Percentiles rank a stretch among this genome's conserved stretches.
Evolutionary conservation across 306 rosid genomes (phyloP).

Genomic region (Luffa aegyptiaca): DNA sequence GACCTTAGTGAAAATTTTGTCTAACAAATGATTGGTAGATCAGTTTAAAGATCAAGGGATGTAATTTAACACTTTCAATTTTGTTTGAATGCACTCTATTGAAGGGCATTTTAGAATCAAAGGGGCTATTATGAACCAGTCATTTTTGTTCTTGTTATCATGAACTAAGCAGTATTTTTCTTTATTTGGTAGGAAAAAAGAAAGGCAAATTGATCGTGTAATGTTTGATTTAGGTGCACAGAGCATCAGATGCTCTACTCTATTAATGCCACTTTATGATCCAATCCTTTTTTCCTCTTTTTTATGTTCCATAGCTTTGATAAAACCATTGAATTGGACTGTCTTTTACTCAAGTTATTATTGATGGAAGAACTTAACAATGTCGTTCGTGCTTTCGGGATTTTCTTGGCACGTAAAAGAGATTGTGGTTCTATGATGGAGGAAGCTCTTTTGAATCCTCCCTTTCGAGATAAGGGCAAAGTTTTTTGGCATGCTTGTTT

Average conservation of each 20-base stretch:
- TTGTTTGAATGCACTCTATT: background rate
- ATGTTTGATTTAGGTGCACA: background rate
- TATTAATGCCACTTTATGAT: background rate
- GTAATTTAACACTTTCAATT: background rate
- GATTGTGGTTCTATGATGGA: background rate
- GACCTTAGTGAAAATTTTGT: background rate
- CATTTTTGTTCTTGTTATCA: background rate
- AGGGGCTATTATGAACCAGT: background rate
- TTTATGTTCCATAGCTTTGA: background rate
- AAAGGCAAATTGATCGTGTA: background rate
- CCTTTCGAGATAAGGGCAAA: background rate
- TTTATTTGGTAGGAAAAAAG: background rate
- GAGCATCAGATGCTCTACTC: background rate
- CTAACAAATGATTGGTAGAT: background rate
- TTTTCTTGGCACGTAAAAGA: background rate
- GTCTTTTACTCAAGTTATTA: background rate
- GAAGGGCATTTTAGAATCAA: background rate
- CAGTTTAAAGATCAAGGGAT: background rate
- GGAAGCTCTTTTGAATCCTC: background rate
- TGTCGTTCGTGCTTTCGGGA: background rate
- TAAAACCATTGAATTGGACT: background rate
- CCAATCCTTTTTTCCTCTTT: background rate
- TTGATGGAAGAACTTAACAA: background rate
- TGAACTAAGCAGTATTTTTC: background rate
- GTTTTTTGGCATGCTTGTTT: background rate